These are phyloP conservation scores for Nigrograna mackinnonii DNA, from an alignment of 2,329 filamentous ascomycete genomes.

Conservation along the genomic window DNA sequence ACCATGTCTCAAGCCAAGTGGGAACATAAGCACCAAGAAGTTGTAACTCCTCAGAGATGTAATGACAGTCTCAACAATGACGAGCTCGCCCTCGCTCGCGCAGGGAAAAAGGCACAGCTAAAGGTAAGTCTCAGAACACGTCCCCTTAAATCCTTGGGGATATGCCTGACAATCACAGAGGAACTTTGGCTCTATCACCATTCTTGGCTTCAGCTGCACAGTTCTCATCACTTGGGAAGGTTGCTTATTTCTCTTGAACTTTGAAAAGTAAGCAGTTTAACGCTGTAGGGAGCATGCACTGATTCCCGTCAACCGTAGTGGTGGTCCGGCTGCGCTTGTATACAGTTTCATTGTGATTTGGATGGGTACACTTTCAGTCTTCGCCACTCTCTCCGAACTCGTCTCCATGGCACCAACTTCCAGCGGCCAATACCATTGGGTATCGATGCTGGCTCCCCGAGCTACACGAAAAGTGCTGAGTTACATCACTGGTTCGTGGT, in stretches of 20 bases:
- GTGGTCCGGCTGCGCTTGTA: conserved; percentile 12
- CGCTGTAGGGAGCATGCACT: too few relatives aligned
- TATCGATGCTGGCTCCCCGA: conserved; percentile 39
- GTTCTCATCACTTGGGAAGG: conserved; percentile 18
- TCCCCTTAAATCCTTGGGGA: too few relatives aligned
- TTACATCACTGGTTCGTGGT: conserved; percentile 28
- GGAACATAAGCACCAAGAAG: too few relatives aligned
- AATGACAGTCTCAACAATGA: background rate
- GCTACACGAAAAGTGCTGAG: conserved; percentile 38
- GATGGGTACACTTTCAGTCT: conserved; percentile 8
- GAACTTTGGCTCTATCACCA: conserved; percentile 14
- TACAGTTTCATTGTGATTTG: conserved; percentile 14
- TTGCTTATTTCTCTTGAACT: too few relatives aligned
- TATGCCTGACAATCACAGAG: too few relatives aligned
- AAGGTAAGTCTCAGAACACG: too few relatives aligned
- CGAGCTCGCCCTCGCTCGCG: conserved; percentile 2
- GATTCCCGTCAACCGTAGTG: too few relatives aligned
- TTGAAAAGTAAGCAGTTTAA: too few relatives aligned
- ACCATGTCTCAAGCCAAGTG: too few relatives aligned
- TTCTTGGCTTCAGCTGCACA: conserved; percentile 12
- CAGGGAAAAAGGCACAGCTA: conserved; percentile 14
- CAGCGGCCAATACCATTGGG: conserved; percentile 30
- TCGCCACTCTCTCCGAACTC: conserved; percentile 13
- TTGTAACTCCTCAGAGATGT: too few relatives aligned
- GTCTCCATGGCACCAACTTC: conserved; percentile 23